Conservation (phyloP, 2,329 filamentous ascomycete genomes). For the Verticillium isaacii region DNA sequence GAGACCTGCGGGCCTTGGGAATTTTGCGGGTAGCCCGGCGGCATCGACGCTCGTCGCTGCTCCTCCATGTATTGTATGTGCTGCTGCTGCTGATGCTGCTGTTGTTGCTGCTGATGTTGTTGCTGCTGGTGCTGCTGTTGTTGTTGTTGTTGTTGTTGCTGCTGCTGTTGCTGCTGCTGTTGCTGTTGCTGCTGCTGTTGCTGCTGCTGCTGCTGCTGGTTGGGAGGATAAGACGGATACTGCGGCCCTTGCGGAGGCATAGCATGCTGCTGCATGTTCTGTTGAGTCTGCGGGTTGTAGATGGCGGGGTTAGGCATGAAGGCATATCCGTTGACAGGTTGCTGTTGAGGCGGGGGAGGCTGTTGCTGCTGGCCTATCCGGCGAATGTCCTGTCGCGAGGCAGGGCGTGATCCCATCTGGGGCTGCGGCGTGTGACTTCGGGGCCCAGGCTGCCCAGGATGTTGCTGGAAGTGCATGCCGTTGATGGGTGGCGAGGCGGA, state of each 20-base stretch:
- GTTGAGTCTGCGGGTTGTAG: slow-evolving; percentile 63
- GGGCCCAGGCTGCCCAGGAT: slow-evolving; percentile 34
- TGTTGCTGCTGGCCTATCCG: slow-evolving; percentile 64
- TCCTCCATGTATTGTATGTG: slow-evolving; percentile 73
- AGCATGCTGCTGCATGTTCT: slow-evolving; percentile 35
- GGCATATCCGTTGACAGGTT: slow-evolving; percentile 65
- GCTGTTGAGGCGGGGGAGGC: slow-evolving; percentile 53
- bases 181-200: slow-evolving; percentile 22
- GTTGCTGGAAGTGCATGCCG: slow-evolving; percentile 62
- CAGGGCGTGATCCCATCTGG: slow-evolving; percentile 67
- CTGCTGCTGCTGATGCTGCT: slow-evolving; percentile 38
- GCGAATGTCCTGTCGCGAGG: slow-evolving; percentile 75
- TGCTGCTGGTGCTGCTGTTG: slow-evolving; percentile 22
- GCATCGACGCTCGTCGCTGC: slow-evolving; percentile 67
- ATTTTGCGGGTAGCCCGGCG: slow-evolving; percentile 53
- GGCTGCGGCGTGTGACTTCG: slow-evolving; percentile 81
- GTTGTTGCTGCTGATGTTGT: slow-evolving; percentile 22
- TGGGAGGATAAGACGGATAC: slow-evolving; percentile 27
- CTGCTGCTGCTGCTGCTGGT: slow-evolving; percentile 12
- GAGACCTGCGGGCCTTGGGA: slow-evolving; percentile 39
- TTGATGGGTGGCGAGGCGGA: slow-evolving; percentile 90
- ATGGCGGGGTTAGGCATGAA: slow-evolving; percentile 85
- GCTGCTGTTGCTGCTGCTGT: slow-evolving; percentile 33
- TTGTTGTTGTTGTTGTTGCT: slow-evolving; percentile 21
- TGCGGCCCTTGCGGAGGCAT: slow-evolving; percentile 32